Base-by-base conservation (phyloP, 768 basidiomycete genomes). In the Mycena vulgaris region DNA sequence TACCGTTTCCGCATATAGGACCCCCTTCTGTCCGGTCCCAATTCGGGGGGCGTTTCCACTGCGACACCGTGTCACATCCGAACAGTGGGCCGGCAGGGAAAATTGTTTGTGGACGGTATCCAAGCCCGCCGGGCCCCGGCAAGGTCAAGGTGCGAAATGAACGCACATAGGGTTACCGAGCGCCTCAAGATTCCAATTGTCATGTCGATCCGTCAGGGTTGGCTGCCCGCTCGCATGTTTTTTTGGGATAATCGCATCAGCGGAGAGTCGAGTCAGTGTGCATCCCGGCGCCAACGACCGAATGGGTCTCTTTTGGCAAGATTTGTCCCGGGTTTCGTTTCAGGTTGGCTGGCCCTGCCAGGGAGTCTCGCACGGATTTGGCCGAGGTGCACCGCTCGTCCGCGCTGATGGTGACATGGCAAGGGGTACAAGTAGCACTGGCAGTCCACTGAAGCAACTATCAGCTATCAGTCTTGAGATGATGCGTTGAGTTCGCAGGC, bases 31-130 rank as follows among this genome's bases (percentile, higher is more conserved):
- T 53, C 48, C 61, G 66, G 60, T 51, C 45, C 59, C 52, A 63
- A 63, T 63, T 70, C 47, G 62, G 68, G n/a, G n/a, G n/a, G n/a
- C n/a, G 25, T 49, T 51, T 30, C 47, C 28, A 31, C 4, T 47
- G n/a, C n/a, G n/a, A n/a, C n/a, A n/a, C n/a, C n/a, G 23, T 65
- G 69, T 65, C 63, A 70, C 58, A 56, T 37, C 68, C 61, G 68
- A 69, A 63, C 35, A 68, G 35, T 53, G 39, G 14, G 25, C n/a
- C 25, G 25, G 49, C 47, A 25, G 48, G 35, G 28, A 49, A 59
- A 33, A 52, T 59, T 40, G n/a, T 40, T 27, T 19, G 3, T 31
- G 45, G 21, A 35, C n/a, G n/a, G n/a, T n/a, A n/a, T n/a, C n/a
- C n/a, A n/a, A n/a, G n/a, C n/a, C n/a, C n/a, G n/a, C n/a, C n/a